Percentiles rank a stretch among this genome's conserved stretches.
phyloP scores from a whole-genome alignment of 768 basidiomycete genomes.

The Boletellus emodensis region DNA sequence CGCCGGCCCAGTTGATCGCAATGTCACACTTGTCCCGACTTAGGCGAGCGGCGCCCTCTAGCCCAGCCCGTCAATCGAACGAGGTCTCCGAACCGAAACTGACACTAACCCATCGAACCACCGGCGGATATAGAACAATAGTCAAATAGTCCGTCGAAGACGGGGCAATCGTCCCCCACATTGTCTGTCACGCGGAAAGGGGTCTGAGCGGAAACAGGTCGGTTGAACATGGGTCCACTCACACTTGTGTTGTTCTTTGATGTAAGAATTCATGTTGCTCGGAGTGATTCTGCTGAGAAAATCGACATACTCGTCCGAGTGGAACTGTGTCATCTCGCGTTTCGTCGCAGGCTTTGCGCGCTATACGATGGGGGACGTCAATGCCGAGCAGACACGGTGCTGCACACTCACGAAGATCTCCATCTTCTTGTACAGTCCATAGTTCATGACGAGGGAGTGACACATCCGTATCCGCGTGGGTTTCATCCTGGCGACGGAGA shows the following conservation, averaged over 20 bases:
- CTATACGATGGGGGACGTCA: constrained; percentile 39
- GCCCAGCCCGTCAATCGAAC: constrained; percentile 6
- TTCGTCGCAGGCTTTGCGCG: constrained; percentile 99
- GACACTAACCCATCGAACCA: constrained; percentile 88
- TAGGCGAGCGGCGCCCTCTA: constrained; percentile 95
- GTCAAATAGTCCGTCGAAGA: constrained; percentile 97
- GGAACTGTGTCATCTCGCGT: constrained; percentile 99
- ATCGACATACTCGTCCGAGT: constrained; percentile 98
- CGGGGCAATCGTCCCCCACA: constrained; percentile 97
- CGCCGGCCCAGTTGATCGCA: constrained; percentile 98
- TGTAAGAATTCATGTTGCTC: constrained; percentile 89
- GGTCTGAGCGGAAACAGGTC: not conserved
- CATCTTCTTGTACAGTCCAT: constrained; percentile 99
- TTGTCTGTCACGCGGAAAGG: constrained; percentile 57
- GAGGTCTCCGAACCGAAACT: not conserved
- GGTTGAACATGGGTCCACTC: constrained; percentile 13
- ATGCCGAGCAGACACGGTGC: not conserved
- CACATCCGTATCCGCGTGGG: constrained; percentile 99
- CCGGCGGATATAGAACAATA: constrained; percentile 99
- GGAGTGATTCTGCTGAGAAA: constrained; percentile 93
- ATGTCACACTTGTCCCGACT: constrained; percentile 98
- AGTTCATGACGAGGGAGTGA: constrained; percentile 99
- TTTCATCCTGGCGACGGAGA: constrained; percentile 66
- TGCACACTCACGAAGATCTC: constrained; percentile 87
- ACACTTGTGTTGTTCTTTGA: constrained; percentile 98